Conservation (phyloP, 805 yeast species). For the Lipomyces lipofer region DNA sequence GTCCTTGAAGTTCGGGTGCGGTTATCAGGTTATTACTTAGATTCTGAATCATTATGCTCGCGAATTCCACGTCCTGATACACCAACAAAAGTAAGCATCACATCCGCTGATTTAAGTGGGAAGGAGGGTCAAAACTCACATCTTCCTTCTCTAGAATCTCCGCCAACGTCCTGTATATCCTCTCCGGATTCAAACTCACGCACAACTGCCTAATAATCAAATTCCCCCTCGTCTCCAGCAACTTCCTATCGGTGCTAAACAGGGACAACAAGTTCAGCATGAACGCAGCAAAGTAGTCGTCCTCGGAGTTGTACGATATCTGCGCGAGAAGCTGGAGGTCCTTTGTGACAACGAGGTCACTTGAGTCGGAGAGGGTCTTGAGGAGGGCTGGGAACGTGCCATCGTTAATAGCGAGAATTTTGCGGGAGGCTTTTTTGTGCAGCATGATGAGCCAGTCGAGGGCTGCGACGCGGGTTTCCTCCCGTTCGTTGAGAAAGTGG, state of each 20-base stretch:
- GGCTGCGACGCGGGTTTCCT: slow-evolving; percentile 77
- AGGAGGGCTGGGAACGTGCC: slow-evolving; percentile 74
- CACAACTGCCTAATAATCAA: slow-evolving; percentile 83
- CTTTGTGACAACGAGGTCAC: slow-evolving; percentile 73
- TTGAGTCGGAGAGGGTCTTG: slow-evolving; percentile 69
- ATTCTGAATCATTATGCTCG: slow-evolving; percentile 80
- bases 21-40: slow-evolving; percentile 82
- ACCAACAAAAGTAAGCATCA: too few species aligned
- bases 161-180: slow-evolving; percentile 78
- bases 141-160: slow-evolving; percentile 63
- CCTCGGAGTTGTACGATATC: slow-evolving; percentile 69
- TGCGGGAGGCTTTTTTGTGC: slow-evolving; percentile 65
- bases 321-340: slow-evolving; percentile 72
- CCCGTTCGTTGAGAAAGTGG: slow-evolving; percentile 74
- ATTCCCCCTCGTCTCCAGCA: slow-evolving; percentile 73
- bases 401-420: slow-evolving; percentile 50
- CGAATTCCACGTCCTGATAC: slow-evolving; percentile 72
- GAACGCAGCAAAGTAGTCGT: slow-evolving; percentile 72
- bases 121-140: too few species aligned
- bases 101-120: too few species aligned
- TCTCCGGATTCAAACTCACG: slow-evolving; percentile 73
- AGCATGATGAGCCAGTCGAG: slow-evolving; percentile 87
- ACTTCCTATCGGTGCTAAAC: slow-evolving; percentile 66
- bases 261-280: slow-evolving; percentile 67
- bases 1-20: slow-evolving; percentile 71